Conservation (phyloP, 768 basidiomycete genomes). For the Suillus subalutaceus region DNA sequence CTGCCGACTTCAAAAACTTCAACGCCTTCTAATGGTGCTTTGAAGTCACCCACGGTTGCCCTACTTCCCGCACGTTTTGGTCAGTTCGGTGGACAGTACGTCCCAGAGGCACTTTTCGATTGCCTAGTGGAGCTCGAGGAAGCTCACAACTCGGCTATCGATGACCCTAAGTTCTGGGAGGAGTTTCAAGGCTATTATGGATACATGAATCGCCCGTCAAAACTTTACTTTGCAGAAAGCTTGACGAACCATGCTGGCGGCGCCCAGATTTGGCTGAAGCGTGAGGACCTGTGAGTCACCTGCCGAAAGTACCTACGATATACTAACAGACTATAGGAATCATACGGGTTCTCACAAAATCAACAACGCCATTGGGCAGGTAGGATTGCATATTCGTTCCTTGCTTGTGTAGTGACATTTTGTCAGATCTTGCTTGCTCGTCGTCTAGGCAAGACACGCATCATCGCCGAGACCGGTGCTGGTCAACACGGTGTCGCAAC, state of each 20-base stretch:
- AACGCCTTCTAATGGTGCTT: conserved; percentile 4
- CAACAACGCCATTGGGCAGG: conserved; percentile 98
- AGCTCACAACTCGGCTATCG: conserved; percentile 84
- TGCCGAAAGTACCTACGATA: neutral
- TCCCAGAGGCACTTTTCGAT: conserved; percentile 95
- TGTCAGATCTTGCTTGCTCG: conserved; percentile 88
- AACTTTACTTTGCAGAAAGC: conserved; percentile 88
- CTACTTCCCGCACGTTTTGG: conserved; percentile 86
- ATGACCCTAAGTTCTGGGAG: conserved; percentile 89
- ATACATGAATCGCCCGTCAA: conserved; percentile 95
- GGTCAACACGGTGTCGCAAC: conserved; percentile 99
- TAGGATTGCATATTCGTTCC: conserved; percentile 30
- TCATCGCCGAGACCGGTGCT: conserved; percentile 98
- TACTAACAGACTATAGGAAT: conserved; percentile 56
- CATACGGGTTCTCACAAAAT: conserved; percentile 99
- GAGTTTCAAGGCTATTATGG: conserved; percentile 87
- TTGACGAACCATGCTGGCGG: conserved; percentile 90
- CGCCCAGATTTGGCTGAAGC: conserved; percentile 97
- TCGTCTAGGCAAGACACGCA: conserved; percentile 92
- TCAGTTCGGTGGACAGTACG: conserved; percentile 96
- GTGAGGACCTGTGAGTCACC: conserved; percentile 78
- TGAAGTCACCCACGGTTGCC: neutral
- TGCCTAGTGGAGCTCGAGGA: conserved; percentile 88
- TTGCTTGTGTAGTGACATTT: neutral
- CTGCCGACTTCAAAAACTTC: conserved; percentile 2